Percentiles rank a stretch among this genome's conserved stretches.
Conservation (phyloP, 2,329 filamentous ascomycete species). For the Chrysoporthe puriensis region DNA sequence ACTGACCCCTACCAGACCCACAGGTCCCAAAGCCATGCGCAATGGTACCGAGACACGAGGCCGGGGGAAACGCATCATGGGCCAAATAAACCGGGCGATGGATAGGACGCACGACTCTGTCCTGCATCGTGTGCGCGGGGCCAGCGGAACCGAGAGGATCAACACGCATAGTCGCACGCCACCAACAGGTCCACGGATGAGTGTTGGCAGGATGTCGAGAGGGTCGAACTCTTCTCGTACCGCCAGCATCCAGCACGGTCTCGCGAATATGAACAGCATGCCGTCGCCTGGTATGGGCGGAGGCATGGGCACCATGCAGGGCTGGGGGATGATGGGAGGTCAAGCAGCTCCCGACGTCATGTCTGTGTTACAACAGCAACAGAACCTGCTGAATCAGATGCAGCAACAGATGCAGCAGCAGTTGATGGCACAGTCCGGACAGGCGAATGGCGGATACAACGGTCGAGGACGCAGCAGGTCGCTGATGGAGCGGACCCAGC, state of each 20-base stretch:
- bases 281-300: constrained; percentile 42
- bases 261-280: constrained; percentile 50
- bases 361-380: constrained; percentile 87
- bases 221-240: constrained; percentile 53
- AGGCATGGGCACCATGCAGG: constrained; percentile 48
- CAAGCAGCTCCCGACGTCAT: constrained; percentile 56
- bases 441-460: constrained; percentile 43
- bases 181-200: constrained; percentile 71
- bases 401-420: constrained; percentile 68
- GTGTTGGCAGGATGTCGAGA: constrained; percentile 51
- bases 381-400: constrained; percentile 81
- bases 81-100: constrained; percentile 82
- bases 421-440: constrained; percentile 56
- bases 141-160: constrained; percentile 76
- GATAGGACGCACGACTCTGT: constrained; percentile 75
- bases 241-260: constrained; percentile 54
- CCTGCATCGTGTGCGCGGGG: constrained; percentile 78
- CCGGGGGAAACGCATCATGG: constrained; percentile 81
- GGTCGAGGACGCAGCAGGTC: constrained; percentile 56
- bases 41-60: constrained; percentile 64
- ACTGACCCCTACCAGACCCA: constrained; percentile 70
- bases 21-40: constrained; percentile 93
- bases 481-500: constrained; percentile 75
- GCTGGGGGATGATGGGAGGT: constrained; percentile 53
- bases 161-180: constrained; percentile 74